These are phyloP conservation scores for Cladosporium sp. DNA, from an alignment of 2,329 filamentous ascomycete genomes.

Conservation along the genomic window DNA sequence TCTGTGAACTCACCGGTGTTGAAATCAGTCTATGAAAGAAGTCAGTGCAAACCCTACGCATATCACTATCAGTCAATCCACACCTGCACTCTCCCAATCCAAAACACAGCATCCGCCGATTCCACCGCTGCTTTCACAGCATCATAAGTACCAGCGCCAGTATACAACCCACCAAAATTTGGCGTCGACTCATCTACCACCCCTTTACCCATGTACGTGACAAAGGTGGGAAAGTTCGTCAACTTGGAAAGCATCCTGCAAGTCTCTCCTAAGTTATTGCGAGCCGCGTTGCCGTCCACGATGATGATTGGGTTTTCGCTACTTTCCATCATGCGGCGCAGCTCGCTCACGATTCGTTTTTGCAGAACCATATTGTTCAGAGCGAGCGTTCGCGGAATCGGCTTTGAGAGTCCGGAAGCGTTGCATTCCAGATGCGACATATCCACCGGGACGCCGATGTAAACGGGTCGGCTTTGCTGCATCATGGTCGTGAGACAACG, in stretches of 20 bases:
- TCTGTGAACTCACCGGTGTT: conserved; percentile 31
- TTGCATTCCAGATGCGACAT: conserved; percentile 17
- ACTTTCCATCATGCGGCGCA: conserved; percentile 11
- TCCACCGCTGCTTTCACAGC: conserved; percentile 22
- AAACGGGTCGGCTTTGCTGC: conserved; percentile 22
- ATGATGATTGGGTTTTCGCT: conserved; percentile 20
- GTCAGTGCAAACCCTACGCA: conserved; percentile 15
- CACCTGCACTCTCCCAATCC: conserved; percentile 15
- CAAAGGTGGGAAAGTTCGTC: conserved; percentile 18
- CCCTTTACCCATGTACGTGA: conserved; percentile 23
- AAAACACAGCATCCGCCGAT: conserved; percentile 19
- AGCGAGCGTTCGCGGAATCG: conserved; percentile 11
- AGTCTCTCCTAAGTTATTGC: conserved; percentile 15
- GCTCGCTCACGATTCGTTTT: conserved; percentile 10
- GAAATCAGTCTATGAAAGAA: conserved; percentile 21
- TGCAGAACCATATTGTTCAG: conserved; percentile 8
- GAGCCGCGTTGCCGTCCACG: conserved; percentile 21
- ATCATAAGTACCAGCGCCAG: conserved; percentile 20
- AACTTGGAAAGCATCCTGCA: conserved; percentile 16
- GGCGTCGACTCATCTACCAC: conserved; percentile 16
- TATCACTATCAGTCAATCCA: not conserved
- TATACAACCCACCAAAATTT: conserved; percentile 23
- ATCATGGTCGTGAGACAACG: conserved; percentile 23
- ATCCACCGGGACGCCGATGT: conserved; percentile 25
- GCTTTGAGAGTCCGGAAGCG: conserved; percentile 12